phyloP scores from a whole-genome alignment of 2,329 filamentous ascomycete genomes.

The Fusarium cicatricum region DNA sequence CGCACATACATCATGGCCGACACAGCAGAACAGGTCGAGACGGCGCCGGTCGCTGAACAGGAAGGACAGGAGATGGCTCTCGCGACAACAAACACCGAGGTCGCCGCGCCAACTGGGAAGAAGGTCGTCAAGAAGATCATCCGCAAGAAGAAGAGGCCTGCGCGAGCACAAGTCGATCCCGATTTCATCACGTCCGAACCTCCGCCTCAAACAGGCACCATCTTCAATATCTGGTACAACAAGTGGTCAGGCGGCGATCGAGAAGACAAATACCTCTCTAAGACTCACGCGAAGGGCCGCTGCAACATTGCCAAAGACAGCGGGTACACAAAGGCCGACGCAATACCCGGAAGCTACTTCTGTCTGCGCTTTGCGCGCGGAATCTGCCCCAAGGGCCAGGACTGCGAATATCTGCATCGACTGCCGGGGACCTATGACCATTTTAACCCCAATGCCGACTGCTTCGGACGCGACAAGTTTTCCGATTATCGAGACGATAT shows the following conservation, averaged over 20 bases:
- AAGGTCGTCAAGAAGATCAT: slow-evolving; percentile 86
- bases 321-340: slow-evolving; percentile 82
- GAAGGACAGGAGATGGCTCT: slow-evolving; percentile 46
- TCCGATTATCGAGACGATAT: slow-evolving; percentile 96
- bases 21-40: slow-evolving; percentile 39
- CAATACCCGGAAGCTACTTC: slow-evolving; percentile 83
- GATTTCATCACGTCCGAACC: slow-evolving; percentile 83
- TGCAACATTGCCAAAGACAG: slow-evolving; percentile 86
- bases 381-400: slow-evolving; percentile 82
- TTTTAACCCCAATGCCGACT: slow-evolving; percentile 94
- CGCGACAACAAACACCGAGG: slow-evolving; percentile 52
- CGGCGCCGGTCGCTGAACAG: slow-evolving; percentile 39
- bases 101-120: slow-evolving; percentile 60
- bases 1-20: slow-evolving; percentile 44
- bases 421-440: slow-evolving; percentile 87
- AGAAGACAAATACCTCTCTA: slow-evolving; percentile 87
- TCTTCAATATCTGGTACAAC: slow-evolving; percentile 98
- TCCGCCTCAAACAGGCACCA: slow-evolving; percentile 90
- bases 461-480: slow-evolving; percentile 87
- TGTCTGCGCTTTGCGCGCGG: slow-evolving; percentile 93
- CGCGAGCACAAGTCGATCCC: slow-evolving; percentile 89
- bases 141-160: slow-evolving; percentile 87
- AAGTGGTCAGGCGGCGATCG: slow-evolving; percentile 97
- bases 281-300: slow-evolving; percentile 82
- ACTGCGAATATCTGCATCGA: slow-evolving; percentile 94